phyloP scores from a whole-genome alignment of 1,284 basidiomycete species.

The Puccinia triticina region DNA sequence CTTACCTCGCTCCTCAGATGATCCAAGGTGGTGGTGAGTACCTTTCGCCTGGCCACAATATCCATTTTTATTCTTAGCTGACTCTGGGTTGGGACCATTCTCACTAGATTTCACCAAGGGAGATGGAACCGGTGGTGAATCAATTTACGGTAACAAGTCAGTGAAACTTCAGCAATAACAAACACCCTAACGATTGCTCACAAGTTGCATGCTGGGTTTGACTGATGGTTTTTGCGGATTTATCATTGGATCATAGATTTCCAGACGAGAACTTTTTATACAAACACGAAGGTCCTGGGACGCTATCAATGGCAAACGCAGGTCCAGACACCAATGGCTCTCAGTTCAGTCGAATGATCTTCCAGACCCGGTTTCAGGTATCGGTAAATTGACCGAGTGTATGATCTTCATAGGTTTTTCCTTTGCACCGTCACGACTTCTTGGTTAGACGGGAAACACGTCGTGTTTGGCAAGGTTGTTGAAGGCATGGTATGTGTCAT shows the following conservation, averaged over 20 bases:
- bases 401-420: constrained; percentile 31
- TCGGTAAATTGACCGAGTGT: not conserved
- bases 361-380: not conserved
- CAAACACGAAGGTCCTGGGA: constrained; percentile 50
- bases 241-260: constrained; percentile 22
- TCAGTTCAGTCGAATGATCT: constrained; percentile 25
- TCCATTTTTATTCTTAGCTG: not conserved
- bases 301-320: constrained; percentile 47
- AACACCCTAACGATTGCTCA: not conserved
- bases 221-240: not conserved
- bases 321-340: constrained; percentile 49
- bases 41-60: not conserved
- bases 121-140: constrained; percentile 50
- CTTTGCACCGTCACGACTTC: constrained; percentile 44
- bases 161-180: not conserved
- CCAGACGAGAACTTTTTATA: constrained; percentile 47
- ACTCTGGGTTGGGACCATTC: not conserved
- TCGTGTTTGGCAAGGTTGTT: constrained; percentile 47
- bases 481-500: constrained; percentile 32
- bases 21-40: constrained; percentile 50
- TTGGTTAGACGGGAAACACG: constrained; percentile 49
- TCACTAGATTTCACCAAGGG: constrained; percentile 43
- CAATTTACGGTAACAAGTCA: constrained; percentile 46
- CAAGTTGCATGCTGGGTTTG: not conserved
- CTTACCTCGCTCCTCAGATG: constrained; percentile 25